A percentile compares a stretch with the other conserved stretches of the same genome.
Conservation (phyloP, 1,284 basidiomycete genomes). For the Mycena sp. region DNA sequence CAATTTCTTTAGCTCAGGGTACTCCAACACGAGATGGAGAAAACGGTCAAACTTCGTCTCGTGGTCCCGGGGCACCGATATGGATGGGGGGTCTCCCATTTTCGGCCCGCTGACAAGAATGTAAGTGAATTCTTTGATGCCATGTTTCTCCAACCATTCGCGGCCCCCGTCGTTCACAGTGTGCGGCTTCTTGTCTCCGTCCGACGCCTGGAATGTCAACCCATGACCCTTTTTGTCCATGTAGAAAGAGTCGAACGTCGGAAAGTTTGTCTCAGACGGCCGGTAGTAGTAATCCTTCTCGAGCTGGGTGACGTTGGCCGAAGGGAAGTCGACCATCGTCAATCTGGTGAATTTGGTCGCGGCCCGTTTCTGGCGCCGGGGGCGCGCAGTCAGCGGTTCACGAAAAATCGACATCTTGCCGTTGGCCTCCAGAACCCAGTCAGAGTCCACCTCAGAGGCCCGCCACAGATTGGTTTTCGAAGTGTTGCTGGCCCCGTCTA, state of each 20-base stretch:
- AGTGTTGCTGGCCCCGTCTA: background rate
- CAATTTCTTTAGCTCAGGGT: slow-evolving; percentile 1
- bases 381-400: background rate
- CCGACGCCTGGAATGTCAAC: background rate
- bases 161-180: background rate
- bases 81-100: background rate
- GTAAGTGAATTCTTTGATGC: background rate
- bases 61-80: background rate
- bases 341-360: background rate
- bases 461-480: background rate
- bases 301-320: background rate
- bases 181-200: background rate
- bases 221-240: background rate
- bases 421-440: background rate
- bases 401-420: slow-evolving; percentile 1
- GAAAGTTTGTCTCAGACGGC: slow-evolving; percentile 3
- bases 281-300: background rate
- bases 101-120: slow-evolving; percentile 9
- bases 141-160: slow-evolving; percentile 1
- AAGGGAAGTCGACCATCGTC: slow-evolving; percentile 1
- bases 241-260: slow-evolving; percentile 7
- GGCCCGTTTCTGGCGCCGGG: background rate
- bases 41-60: slow-evolving; percentile 5
- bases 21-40: slow-evolving; percentile 13
- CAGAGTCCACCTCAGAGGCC: slow-evolving; percentile 6